These are phyloP conservation scores for Mycena maculata DNA, from an alignment of 768 basidiomycete genomes.

Conservation along the genomic window DNA sequence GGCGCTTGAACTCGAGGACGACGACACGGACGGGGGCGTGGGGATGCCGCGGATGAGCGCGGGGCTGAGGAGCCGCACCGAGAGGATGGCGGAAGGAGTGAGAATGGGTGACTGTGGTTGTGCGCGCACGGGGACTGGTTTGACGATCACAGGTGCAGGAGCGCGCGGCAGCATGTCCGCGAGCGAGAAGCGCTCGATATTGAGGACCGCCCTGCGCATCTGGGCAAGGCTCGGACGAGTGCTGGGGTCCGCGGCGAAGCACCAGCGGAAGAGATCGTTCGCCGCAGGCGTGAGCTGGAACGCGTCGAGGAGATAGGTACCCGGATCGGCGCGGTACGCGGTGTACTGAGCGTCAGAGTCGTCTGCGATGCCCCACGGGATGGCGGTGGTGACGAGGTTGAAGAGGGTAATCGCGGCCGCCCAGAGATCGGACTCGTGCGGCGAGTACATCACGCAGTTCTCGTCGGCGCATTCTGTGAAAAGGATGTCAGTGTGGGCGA, in stretches of 20 bases:
- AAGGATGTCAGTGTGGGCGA: neutral
- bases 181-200: slow-evolving; percentile 9
- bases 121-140: neutral
- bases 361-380: neutral
- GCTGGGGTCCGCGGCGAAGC: slow-evolving; percentile 7
- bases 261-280: slow-evolving; percentile 6
- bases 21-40: too few relatives aligned
- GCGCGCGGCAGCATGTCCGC: neutral
- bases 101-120: neutral
- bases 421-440: slow-evolving; percentile 14
- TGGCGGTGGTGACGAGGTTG: neutral
- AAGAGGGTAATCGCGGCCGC: slow-evolving; percentile 1
- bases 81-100: neutral
- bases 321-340: slow-evolving; percentile 4
- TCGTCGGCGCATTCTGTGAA: slow-evolving; percentile 9
- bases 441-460: neutral
- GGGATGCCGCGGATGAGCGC: neutral
- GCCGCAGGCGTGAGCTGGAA: slow-evolving; percentile 10
- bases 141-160: too few relatives aligned
- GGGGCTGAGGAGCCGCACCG: neutral
- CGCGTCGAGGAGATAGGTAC: neutral
- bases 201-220: neutral
- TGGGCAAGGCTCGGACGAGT: neutral
- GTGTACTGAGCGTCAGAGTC: neutral
- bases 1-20: neutral